Evolutionary conservation across 257 asterid species (phyloP), one percentile per base, ranked within the genome.

Genomic region (Przewalskia tangutica): DNA sequence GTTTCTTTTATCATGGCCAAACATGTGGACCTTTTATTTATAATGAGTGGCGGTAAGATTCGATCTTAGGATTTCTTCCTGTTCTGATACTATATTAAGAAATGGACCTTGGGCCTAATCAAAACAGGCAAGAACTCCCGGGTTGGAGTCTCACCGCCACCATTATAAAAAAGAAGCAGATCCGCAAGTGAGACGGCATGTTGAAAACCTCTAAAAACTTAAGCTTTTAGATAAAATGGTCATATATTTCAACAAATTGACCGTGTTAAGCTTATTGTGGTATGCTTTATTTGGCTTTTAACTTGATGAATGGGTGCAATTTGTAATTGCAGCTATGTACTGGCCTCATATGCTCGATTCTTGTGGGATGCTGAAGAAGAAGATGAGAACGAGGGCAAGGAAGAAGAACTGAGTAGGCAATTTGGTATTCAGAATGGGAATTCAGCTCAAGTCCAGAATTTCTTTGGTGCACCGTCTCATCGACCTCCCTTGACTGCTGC

Each of bases 291-390:
- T 73, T 73, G 7, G 6, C 44, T 11, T 53, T 38, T 40, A 23
- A 14, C 10, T 1, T 79, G 40, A 53, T 18, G 17, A 17, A 71
- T 12, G 14, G 44, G 23, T 20, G 40, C 8, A 4, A 62, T 62
- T 23, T 32, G 44, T 50, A 13, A 50, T 23, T 83, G 87, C 90
- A 95, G 98, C 80, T 91, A 81, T 55, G 93, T 95, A 63, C 85
- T 90, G 82, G 98, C 97, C 79, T 93, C 99, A 1, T 95, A 93
- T 82, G 99, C 99, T 80, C 90, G 93, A 8, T 95, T 95, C 88
- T 79, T 92, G 55, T 95, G 99, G 99, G 97, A 92, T 34, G 91
- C 88, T 3, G 95, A 92, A 59, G 97, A 89, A 1, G 97, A 90
- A 0, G 88, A 84, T 0, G 87, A 84, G 18, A 86, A 81, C 0